Percentiles rank a stretch among this genome's conserved stretches.
Conservation (phyloP, 345 rosid species). For the Syzygium jambos region DNA sequence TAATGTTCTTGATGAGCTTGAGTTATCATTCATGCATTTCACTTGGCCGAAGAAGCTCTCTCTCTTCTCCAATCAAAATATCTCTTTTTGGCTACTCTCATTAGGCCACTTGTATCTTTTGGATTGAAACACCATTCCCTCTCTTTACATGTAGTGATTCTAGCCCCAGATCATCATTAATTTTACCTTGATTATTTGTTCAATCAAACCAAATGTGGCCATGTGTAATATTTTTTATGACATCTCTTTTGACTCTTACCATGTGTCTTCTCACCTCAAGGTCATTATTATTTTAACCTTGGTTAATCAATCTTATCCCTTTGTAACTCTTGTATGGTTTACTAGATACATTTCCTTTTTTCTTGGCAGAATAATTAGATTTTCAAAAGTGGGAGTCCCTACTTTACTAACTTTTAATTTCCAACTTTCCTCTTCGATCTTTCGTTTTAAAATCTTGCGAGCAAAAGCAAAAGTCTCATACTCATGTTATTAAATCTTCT, state of each 20-base stretch:
- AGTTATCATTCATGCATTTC: background rate
- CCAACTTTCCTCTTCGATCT: no score
- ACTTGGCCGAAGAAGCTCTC: background rate
- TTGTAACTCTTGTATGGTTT: no score
- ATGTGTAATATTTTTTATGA: background rate
- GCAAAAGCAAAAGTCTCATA: no score
- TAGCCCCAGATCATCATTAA: background rate
- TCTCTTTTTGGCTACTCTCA: background rate
- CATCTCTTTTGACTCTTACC: background rate
- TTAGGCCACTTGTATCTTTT: background rate
- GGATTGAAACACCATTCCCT: background rate
- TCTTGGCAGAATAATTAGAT: no score
- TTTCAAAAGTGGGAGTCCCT: no score
- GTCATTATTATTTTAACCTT: background rate
- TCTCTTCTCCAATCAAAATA: background rate
- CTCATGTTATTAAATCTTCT: no score
- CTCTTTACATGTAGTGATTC: background rate
- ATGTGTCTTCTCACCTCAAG: background rate
- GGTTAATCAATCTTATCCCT: background rate
- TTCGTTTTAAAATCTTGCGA: no score
- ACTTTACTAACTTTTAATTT: no score
- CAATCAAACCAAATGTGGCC: background rate
- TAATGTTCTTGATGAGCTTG: background rate
- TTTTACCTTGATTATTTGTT: background rate
- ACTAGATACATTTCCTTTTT: no score